These are phyloP conservation scores for Piedraia hortae DNA, from an alignment of 2,329 filamentous ascomycete species.

Conservation along the genomic window DNA sequence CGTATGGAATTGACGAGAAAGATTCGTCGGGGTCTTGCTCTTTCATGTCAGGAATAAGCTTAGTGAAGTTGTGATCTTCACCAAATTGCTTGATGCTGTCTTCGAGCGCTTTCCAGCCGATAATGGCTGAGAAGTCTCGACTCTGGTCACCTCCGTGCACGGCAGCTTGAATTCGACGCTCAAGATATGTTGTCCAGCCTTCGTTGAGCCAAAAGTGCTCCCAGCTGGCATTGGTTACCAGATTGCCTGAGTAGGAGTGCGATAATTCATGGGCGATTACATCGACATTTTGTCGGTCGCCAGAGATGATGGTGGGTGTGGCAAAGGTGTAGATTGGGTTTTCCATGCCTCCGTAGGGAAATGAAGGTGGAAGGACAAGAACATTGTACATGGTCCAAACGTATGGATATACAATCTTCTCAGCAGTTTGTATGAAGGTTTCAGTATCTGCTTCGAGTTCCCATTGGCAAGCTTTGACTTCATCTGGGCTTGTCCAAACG, in stretches of 20 bases:
- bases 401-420: slow-evolving; percentile 60
- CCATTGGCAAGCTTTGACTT: slow-evolving; percentile 60
- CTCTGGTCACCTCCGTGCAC: slow-evolving; percentile 57
- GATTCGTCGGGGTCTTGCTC: slow-evolving; percentile 87
- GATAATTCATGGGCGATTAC: slow-evolving; percentile 72
- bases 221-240: slow-evolving; percentile 54
- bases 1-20: slow-evolving; percentile 77
- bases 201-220: slow-evolving; percentile 48
- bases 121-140: slow-evolving; percentile 83
- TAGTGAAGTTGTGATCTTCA: slow-evolving; percentile 71
- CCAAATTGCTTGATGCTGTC: slow-evolving; percentile 59
- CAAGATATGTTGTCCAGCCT: slow-evolving; percentile 87
- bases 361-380: slow-evolving; percentile 65
- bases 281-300: slow-evolving; percentile 60
- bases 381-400: slow-evolving; percentile 91
- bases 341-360: slow-evolving; percentile 46
- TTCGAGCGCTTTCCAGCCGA: slow-evolving; percentile 74
- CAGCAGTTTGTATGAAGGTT: slow-evolving; percentile 67
- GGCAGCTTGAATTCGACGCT: slow-evolving; percentile 51
- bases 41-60: slow-evolving; percentile 63
- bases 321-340: slow-evolving; percentile 58
- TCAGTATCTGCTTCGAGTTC: slow-evolving; percentile 81
- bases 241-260: slow-evolving; percentile 68
- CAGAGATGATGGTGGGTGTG: slow-evolving; percentile 79
- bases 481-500: slow-evolving; percentile 70